A percentile compares a stretch with the other conserved stretches of the same genome.
Evolutionary conservation across 768 basidiomycete genomes (phyloP).

Genomic region (Tricholoma flavovirens): DNA sequence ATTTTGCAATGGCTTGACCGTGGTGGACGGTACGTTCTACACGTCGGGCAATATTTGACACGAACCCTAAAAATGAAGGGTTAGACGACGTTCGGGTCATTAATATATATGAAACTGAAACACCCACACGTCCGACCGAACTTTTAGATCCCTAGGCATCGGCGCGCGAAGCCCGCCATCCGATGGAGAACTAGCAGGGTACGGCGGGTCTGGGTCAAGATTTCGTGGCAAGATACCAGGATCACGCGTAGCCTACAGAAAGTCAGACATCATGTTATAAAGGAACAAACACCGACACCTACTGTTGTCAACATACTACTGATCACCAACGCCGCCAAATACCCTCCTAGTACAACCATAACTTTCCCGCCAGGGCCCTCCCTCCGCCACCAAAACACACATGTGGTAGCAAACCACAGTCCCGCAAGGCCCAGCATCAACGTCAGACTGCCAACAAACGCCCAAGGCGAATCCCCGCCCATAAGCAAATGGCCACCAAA

Average conservation of each 20-base stretch:
- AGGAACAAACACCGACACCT: slow-evolving; percentile 18
- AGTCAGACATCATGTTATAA: slow-evolving; percentile 3
- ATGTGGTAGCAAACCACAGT: slow-evolving; percentile 85
- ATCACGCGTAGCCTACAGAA: slow-evolving; percentile 62
- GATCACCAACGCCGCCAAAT: slow-evolving; percentile 56
- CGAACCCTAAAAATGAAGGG: slow-evolving; percentile 52
- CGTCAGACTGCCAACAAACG: slow-evolving; percentile 62
- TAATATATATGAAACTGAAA: slow-evolving; percentile 1
- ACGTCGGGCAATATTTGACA: slow-evolving; percentile 92
- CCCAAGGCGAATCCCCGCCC: slow-evolving; percentile 82
- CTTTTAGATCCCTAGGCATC: slow-evolving; percentile 75
- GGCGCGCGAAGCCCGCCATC: slow-evolving; percentile 60
- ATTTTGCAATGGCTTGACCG: slow-evolving; percentile 94
- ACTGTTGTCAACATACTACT: slow-evolving; percentile 77
- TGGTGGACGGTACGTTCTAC: slow-evolving; percentile 88
- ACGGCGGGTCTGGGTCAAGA: slow-evolving; percentile 82
- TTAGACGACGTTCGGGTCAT: neutral
- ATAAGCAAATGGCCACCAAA: slow-evolving; percentile 67
- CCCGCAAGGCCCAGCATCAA: slow-evolving; percentile 66
- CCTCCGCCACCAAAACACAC: slow-evolving; percentile 88
- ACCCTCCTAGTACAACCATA: slow-evolving; percentile 48
- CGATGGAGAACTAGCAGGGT: slow-evolving; percentile 54
- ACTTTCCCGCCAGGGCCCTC: slow-evolving; percentile 28
- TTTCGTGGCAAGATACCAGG: slow-evolving; percentile 88
- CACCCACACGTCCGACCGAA: slow-evolving; percentile 71